phyloP scores from a whole-genome alignment of 2,329 filamentous ascomycete species.

The Aspergillus versicolor region DNA sequence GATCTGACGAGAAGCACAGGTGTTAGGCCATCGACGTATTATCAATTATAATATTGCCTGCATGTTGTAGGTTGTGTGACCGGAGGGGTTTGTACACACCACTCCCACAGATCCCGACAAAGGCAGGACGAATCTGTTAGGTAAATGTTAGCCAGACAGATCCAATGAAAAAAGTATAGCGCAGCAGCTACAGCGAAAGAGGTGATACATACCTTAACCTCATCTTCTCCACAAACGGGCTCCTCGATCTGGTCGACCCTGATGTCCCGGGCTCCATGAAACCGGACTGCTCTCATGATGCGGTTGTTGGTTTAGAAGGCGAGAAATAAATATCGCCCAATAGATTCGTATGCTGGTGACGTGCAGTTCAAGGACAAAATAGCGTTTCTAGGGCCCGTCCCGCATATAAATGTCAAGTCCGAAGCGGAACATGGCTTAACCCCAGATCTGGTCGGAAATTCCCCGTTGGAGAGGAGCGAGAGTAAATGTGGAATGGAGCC shows the following conservation, averaged over 20 bases:
- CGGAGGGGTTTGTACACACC: constrained; percentile 16
- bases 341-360: not conserved
- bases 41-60: too few relatives aligned
- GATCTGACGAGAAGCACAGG: constrained; percentile 28
- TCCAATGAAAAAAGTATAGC: not conserved
- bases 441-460: constrained; percentile 3
- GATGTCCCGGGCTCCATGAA: constrained; percentile 36
- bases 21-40: not conserved
- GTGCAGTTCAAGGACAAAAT: not conserved
- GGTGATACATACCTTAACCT: constrained; percentile 43
- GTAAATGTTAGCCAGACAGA: not conserved
- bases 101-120: constrained; percentile 37
- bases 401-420: not conserved
- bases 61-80: not conserved
- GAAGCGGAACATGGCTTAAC: constrained; percentile 2
- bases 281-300: constrained; percentile 37
- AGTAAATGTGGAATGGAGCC: too few relatives aligned
- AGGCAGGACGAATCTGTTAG: constrained; percentile 29
- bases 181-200: not conserved
- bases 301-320: not conserved
- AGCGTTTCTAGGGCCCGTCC: not conserved
- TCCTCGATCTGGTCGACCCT: constrained; percentile 37
- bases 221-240: constrained; percentile 46
- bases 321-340: not conserved
- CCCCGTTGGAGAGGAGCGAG: not conserved